These are phyloP conservation scores for Citrus cavaleriei DNA, from an alignment of 345 rosid species.

Conservation along the genomic window DNA sequence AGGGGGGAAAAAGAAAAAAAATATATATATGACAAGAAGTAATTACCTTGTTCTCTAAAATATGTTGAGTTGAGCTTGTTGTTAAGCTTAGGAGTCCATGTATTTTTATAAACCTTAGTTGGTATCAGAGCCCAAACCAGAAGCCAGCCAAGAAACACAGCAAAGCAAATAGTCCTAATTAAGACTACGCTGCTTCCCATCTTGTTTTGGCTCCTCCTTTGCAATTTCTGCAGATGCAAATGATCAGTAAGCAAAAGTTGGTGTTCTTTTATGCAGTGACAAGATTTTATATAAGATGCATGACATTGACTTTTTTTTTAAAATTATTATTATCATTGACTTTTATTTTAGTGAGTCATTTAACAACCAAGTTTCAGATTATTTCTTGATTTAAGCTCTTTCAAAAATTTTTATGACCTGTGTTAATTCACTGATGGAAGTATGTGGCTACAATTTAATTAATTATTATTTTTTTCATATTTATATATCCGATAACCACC, in stretches of 20 bases:
- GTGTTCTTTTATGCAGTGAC: background rate
- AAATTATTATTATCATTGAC: background rate
- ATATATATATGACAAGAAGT: background rate
- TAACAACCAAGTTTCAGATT: background rate
- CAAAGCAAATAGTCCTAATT: constrained; percentile 24
- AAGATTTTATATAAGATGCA: background rate
- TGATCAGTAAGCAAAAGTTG: background rate
- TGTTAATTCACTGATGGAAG: too few species aligned
- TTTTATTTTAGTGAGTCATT: background rate
- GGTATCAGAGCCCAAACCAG: constrained; percentile 52
- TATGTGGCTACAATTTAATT: too few species aligned
- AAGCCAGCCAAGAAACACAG: constrained; percentile 48
- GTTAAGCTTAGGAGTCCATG: constrained; percentile 41
- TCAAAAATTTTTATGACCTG: too few species aligned
- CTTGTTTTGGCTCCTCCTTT: background rate
- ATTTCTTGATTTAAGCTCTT: too few species aligned
- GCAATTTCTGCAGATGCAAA: background rate
- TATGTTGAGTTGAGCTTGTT: constrained; percentile 43
- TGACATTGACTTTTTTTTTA: background rate
- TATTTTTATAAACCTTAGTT: constrained; percentile 32
- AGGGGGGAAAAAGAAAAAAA: too few species aligned
- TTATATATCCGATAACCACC: too few species aligned
- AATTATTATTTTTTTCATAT: too few species aligned
- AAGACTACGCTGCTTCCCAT: constrained; percentile 13
- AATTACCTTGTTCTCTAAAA: constrained; percentile 53